phyloP scores from a whole-genome alignment of 768 basidiomycete genomes.

The Auricularia heimuer region DNA sequence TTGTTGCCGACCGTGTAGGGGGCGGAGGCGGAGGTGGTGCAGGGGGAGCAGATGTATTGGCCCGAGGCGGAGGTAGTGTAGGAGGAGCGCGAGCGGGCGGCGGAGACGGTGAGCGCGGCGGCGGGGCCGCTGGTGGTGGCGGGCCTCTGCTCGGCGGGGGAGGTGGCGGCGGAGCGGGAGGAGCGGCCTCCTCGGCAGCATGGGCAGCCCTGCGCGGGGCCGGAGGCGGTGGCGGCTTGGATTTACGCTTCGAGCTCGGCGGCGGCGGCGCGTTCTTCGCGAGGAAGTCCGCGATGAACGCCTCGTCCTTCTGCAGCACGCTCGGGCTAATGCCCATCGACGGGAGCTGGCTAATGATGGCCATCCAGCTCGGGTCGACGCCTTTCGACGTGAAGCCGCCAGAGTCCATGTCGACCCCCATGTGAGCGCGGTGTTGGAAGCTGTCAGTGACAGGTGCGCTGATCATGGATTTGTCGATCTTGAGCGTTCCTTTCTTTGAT shows the following conservation, averaged over 20 bases:
- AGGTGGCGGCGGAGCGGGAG: constrained; percentile 20
- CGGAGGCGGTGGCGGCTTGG: constrained; percentile 32
- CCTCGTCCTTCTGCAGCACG: constrained; percentile 66
- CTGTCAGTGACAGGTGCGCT: constrained; percentile 68
- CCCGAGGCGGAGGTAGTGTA: constrained; percentile 1
- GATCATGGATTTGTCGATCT: constrained; percentile 89
- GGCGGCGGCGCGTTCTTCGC: constrained; percentile 26
- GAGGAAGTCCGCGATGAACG: constrained; percentile 82
- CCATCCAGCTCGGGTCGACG: constrained; percentile 85
- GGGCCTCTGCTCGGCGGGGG: constrained; percentile 2
- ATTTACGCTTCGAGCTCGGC: constrained; percentile 30
- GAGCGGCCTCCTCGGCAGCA: constrained; percentile 3
- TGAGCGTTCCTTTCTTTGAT: constrained; percentile 46
- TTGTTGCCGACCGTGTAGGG: constrained; percentile 17
- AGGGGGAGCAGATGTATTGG: constrained; percentile 15
- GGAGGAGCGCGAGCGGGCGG: constrained; percentile 16
- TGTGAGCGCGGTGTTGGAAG: constrained; percentile 87
- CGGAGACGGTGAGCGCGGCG: background rate
- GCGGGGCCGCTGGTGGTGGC: constrained; percentile 6
- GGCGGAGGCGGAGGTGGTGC: constrained; percentile 21
- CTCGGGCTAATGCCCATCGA: constrained; percentile 54
- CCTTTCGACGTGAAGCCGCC: constrained; percentile 72
- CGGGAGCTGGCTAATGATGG: constrained; percentile 55
- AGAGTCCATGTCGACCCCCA: constrained; percentile 77
- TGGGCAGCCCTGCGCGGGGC: constrained; percentile 18